phyloP scores from a whole-genome alignment of 202 grass and related monocot species.

The Digitaria exilis region DNA sequence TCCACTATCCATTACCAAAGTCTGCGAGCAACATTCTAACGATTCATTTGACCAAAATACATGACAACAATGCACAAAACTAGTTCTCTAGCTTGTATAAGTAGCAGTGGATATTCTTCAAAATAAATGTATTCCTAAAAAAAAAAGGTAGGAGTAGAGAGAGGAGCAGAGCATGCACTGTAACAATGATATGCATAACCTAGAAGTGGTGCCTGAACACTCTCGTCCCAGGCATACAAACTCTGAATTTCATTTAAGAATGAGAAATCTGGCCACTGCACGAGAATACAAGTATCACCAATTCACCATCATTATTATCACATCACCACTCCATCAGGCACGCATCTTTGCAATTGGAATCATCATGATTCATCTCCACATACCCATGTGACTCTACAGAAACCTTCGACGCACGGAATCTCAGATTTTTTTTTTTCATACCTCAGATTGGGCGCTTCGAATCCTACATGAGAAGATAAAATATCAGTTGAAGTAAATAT shows the following conservation, averaged over 20 bases:
- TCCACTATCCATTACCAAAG: background rate
- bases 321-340: background rate
- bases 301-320: background rate
- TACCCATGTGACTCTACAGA: background rate
- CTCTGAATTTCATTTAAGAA: too few relatives aligned
- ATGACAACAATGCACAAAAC: background rate
- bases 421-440: conserved; percentile 10
- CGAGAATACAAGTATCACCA: background rate
- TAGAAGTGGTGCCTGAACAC: too few relatives aligned
- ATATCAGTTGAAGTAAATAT: too few relatives aligned
- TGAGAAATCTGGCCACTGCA: background rate
- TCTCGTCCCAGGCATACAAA: too few relatives aligned
- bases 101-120: background rate
- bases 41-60: background rate
- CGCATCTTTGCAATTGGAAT: too few relatives aligned
- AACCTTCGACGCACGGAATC: background rate
- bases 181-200: too few relatives aligned
- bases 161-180: too few relatives aligned
- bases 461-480: conserved; percentile 36
- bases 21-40: background rate
- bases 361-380: too few relatives aligned
- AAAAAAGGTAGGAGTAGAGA: too few relatives aligned
- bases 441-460: conserved; percentile 69
- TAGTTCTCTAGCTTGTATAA: too few relatives aligned
- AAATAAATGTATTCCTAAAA: too few relatives aligned